Conservation (phyloP, 1,284 basidiomycete genomes). For the Pyrrhoderma lamaoense region DNA sequence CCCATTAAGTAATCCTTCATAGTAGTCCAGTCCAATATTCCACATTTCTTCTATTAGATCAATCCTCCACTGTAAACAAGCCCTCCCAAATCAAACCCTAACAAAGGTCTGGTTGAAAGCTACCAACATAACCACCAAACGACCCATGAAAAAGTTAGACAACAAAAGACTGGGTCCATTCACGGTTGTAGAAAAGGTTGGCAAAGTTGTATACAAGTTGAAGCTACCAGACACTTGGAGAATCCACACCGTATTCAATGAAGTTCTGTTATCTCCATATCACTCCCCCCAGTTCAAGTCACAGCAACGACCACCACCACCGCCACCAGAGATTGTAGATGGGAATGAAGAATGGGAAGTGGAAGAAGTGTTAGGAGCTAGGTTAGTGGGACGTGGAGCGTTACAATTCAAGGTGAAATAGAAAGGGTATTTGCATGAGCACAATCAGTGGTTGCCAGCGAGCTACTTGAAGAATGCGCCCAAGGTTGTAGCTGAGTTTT, state of each 20-base stretch:
- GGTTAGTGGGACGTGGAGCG: neutral
- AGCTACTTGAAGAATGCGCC: too few species aligned
- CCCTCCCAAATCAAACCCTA: too few species aligned
- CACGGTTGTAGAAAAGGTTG: neutral
- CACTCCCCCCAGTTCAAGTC: neutral
- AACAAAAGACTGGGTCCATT: neutral
- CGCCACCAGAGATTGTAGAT: neutral
- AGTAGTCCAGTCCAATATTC: too few species aligned
- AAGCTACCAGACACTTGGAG: neutral
- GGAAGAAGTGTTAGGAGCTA: neutral
- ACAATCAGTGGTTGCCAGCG: too few species aligned
- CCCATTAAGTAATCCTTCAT: too few species aligned
- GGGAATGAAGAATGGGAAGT: neutral
- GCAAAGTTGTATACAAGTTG: neutral
- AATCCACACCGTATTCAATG: neutral
- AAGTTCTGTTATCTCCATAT: conserved; percentile 2
- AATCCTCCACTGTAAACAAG: too few species aligned
- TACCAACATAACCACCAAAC: neutral
- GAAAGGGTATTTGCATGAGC: neutral
- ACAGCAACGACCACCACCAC: neutral
- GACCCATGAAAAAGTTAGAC: neutral
- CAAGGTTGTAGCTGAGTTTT: too few species aligned
- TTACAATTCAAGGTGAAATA: neutral
- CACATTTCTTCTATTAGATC: too few species aligned
- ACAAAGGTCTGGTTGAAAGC: neutral